Evolutionary conservation across 176 grass and related monocot genomes (phyloP), one percentile per base, ranked within the genome.

Genomic region (Guadua angustifolia): DNA sequence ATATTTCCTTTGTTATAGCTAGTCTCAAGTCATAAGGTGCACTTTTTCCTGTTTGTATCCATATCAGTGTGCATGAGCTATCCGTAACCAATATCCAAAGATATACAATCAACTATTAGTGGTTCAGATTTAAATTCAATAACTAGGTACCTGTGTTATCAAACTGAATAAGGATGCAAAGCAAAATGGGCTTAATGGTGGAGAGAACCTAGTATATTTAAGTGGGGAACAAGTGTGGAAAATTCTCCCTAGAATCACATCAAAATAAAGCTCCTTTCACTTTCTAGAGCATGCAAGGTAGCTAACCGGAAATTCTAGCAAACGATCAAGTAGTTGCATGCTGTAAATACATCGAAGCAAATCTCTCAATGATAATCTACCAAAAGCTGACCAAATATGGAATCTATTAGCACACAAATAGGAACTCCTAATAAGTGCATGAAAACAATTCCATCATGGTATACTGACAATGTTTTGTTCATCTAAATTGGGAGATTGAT

Each of bases 1-100:
- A 55, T 49, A 33, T n/a, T 84, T 9, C 10, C 13, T 66, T 74
- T 50, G n/a, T 84, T 76, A 39, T 52, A 74, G 58, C 42, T 53
- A 66, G 29, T 65, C 43, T 3, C 32, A 65, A 66, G 71, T 66
- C 46, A 24, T 75, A 75, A 53, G 2, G 55, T 22, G 19, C 59
- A 25, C 49, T 51, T 14, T 47, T 46, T 21, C 55, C 24, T 6
- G 5, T 49, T 60, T 62, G 6, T 46, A 32, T 15, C 15, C 9
- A 36, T 12, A 22, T 4, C 1, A 18, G 18, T 24, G 69, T 64
- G 58, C n/a, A 66, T 66, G 15, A 53, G 36, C 11, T 53, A 17
- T 24, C 15, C 5, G n/a, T 78, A 64, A 63, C 14, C 22, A 33
- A 29, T 21, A 62, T 62, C 32, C 4, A 69, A 57, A 42, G 32